Conservation (phyloP, 768 basidiomycete genomes). For the Russula olivacea region DNA sequence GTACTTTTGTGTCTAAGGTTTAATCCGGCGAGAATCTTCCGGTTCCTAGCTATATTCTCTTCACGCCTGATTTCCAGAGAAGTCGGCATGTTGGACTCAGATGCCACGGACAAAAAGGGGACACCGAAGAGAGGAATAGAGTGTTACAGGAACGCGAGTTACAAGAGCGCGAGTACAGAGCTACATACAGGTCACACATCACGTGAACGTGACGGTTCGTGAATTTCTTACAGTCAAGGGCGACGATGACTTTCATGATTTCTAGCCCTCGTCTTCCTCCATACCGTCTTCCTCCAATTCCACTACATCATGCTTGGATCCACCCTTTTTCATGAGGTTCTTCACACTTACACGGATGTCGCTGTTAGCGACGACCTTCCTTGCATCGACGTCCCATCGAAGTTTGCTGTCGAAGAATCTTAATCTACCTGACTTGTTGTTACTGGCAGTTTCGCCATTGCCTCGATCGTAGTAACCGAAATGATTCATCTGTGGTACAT, state of each 20-base stretch:
- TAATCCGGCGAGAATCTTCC: not conserved
- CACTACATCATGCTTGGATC: slow-evolving; percentile 19
- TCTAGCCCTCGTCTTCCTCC: slow-evolving; percentile 21
- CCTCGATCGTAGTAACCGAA: slow-evolving; percentile 39
- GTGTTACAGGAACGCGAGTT: not conserved
- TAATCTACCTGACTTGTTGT: not conserved
- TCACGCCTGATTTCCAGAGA: slow-evolving; percentile 12
- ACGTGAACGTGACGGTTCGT: slow-evolving; percentile 20
- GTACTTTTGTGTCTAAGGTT: slow-evolving; percentile 1
- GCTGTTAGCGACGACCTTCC: slow-evolving; percentile 15
- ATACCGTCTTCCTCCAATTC: slow-evolving; percentile 23
- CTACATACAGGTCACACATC: not conserved
- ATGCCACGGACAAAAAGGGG: not conserved
- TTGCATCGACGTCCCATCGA: slow-evolving; percentile 23
- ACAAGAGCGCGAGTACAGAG: not conserved
- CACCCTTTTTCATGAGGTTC: slow-evolving; percentile 24
- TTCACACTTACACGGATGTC: slow-evolving; percentile 23
- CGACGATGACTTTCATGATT: not conserved
- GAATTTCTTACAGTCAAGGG: not conserved
- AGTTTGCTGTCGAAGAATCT: slow-evolving; percentile 24
- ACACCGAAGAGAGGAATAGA: no score
- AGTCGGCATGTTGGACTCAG: slow-evolving; percentile 22
- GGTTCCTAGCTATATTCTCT: slow-evolving; percentile 10
- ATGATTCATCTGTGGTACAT: slow-evolving; percentile 43
- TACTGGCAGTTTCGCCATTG: slow-evolving; percentile 30